phyloP scores from a whole-genome alignment of 2,329 filamentous ascomycete genomes.

The Chaetomium sp. region DNA sequence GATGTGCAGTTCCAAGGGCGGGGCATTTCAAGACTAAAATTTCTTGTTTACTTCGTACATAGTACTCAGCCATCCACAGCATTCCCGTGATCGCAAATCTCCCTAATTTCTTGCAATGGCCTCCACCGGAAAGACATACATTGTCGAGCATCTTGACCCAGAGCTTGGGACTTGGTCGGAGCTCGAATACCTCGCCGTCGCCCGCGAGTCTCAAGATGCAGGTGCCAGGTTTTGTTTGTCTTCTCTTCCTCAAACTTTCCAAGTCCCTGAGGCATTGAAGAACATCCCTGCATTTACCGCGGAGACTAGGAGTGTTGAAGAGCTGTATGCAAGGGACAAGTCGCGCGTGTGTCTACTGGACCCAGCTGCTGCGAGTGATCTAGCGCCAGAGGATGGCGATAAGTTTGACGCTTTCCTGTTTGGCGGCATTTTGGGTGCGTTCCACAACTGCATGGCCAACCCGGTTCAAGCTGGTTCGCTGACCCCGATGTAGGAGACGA shows the following conservation, averaged over 20 bases:
- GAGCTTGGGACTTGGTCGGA: constrained; percentile 93
- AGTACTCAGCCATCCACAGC: not conserved
- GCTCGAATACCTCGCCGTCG: constrained; percentile 86
- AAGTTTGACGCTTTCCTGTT: constrained; percentile 89
- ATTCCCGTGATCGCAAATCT: not conserved
- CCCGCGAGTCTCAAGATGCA: constrained; percentile 64
- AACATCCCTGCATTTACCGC: constrained; percentile 58
- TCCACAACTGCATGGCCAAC: not conserved
- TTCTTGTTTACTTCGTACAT: not conserved
- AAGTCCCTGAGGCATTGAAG: constrained; percentile 53
- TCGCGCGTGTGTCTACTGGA: constrained; percentile 81
- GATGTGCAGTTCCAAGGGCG: too few species aligned
- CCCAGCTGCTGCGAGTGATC: constrained; percentile 72
- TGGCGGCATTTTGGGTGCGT: constrained; percentile 83
- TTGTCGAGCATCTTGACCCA: constrained; percentile 93
- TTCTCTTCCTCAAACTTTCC: constrained; percentile 65
- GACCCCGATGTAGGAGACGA: constrained; percentile 63
- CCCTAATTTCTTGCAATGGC: constrained; percentile 30
- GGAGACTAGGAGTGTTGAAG: constrained; percentile 73
- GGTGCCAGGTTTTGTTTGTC: constrained; percentile 72
- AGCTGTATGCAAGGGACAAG: constrained; percentile 68
- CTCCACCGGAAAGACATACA: constrained; percentile 61
- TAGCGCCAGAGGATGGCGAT: constrained; percentile 76
- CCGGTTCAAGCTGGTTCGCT: not conserved
- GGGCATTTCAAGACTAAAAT: not conserved